Evolutionary conservation across 192 early-diverging fungal species (phyloP), one percentile per base, ranked within the genome.

Genomic region (Coemansia sp.): DNA sequence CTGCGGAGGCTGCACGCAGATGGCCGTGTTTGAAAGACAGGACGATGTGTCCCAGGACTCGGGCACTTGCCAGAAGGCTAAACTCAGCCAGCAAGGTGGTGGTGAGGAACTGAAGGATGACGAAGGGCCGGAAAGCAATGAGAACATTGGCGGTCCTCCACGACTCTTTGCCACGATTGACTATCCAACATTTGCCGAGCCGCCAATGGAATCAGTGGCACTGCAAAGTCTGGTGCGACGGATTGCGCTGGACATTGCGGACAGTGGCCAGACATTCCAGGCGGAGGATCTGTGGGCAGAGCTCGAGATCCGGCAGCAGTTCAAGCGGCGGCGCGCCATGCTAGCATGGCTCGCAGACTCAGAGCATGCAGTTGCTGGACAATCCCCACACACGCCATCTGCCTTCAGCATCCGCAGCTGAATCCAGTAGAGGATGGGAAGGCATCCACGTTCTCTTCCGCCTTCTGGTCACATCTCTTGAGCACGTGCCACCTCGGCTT

Each of bases 1-100:
- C 3, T 65, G 83, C 8, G 90, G 89, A 5, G 71, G 78, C 44
- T 91, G 89, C 66, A 88, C 90, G 9, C 92, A 96, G 78, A 83
- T 89, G 54, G 90, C 91, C 4, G 80, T 91, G 2, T 92, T 93
- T 68, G 65, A 44, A 52, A 68, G 72, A 31, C 7, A 5, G 30
- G 30, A 31, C 30, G 30, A 31, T 31, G 30, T 31, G 30, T 31
- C 30, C 4, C 30, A 31, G 30, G 30, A 31, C 4, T 31, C 7
- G 30, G 30, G 30, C 7, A 31, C 30, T 31, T 3, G 30, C 30
- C 30, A 31, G 30, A 7, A 31, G 30, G 3, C 30, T 3, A 31
- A 31, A 7, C 7, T 31, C 4, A 7, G 30, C 7, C 30, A 7
- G 30, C 4, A 31, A 25, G 21, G 19, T 5, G 21, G 5, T 21